phyloP scores from a whole-genome alignment of 2,329 filamentous ascomycete genomes.

The Akanthomyces dipterigenus region DNA sequence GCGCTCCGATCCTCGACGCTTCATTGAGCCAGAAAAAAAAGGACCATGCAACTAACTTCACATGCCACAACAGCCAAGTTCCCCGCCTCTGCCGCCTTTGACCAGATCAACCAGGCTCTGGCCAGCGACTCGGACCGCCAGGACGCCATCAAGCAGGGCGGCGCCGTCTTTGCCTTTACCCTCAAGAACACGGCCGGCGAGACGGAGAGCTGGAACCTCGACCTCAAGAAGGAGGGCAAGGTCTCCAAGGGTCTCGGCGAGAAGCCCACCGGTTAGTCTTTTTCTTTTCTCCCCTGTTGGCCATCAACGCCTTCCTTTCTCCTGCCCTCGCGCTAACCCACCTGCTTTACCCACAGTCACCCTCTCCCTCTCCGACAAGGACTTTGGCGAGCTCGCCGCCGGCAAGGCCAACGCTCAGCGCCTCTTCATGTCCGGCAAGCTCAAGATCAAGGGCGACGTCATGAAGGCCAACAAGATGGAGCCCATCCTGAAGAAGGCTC shows the following conservation, averaged over 20 bases:
- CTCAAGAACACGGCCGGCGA: slow-evolving; percentile 82
- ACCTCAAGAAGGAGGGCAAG: slow-evolving; percentile 82
- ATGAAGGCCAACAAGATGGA: slow-evolving; percentile 99
- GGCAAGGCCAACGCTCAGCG: slow-evolving; percentile 93
- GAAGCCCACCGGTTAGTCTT: slow-evolving; percentile 70
- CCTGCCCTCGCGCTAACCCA: background rate
- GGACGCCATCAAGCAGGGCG: slow-evolving; percentile 82
- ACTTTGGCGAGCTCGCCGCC: slow-evolving; percentile 75
- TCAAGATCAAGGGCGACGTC: slow-evolving; percentile 96
- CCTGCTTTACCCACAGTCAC: slow-evolving; percentile 54
- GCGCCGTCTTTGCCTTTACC: slow-evolving; percentile 83
- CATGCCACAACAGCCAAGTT: slow-evolving; percentile 75
- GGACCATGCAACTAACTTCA: too few species aligned
- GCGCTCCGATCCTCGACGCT: background rate
- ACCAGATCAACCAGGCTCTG: slow-evolving; percentile 72
- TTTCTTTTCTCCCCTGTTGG: background rate
- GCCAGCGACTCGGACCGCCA: slow-evolving; percentile 67
- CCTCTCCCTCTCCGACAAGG: slow-evolving; percentile 73
- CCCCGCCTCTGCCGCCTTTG: slow-evolving; percentile 86
- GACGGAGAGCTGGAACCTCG: slow-evolving; percentile 85
- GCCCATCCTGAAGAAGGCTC: slow-evolving; percentile 82
- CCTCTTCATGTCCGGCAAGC: slow-evolving; percentile 95
- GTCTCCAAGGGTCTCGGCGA: slow-evolving; percentile 71
- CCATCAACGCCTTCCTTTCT: too few species aligned
- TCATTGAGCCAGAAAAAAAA: too few species aligned